phyloP scores from a whole-genome alignment of 192 early-diverging fungal genomes.

The Coemansia sp. region DNA sequence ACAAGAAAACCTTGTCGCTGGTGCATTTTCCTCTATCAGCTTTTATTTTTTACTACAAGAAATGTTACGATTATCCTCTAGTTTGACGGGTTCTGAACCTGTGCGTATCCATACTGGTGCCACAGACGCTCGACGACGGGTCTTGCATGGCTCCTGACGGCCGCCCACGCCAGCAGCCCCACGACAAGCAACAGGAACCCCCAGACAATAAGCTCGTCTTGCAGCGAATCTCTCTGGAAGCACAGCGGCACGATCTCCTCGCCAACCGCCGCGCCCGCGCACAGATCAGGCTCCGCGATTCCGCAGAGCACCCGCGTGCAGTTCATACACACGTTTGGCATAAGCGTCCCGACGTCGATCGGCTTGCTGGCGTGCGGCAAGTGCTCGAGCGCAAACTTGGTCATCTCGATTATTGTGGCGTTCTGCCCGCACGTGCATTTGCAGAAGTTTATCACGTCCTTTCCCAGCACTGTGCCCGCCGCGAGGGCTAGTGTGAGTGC shows the following conservation, averaged over 20 bases:
- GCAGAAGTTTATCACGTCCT: constrained; percentile 48
- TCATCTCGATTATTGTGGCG: constrained; percentile 53
- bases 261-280: constrained; percentile 53
- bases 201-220: constrained; percentile 50
- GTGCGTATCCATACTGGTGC: constrained; percentile 32
- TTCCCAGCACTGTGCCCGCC: constrained; percentile 5
- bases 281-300: constrained; percentile 47
- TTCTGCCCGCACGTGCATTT: constrained; percentile 57
- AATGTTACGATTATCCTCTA: constrained; percentile 1
- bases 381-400: constrained; percentile 42
- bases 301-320: constrained; percentile 52
- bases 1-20: no score
- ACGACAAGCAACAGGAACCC: constrained; percentile 49
- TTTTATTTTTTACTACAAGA: background rate
- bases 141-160: constrained; percentile 28
- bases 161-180: constrained; percentile 47
- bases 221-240: constrained; percentile 55
- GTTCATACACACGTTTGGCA: constrained; percentile 58
- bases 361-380: constrained; percentile 52
- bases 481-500: background rate
- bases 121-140: constrained; percentile 37
- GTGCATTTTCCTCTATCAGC: no score
- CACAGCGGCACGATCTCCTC: constrained; percentile 56
- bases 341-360: constrained; percentile 48
- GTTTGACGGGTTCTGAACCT: background rate